Conservation (phyloP, 2,329 filamentous ascomycete species). For the Beauveria australis region DNA sequence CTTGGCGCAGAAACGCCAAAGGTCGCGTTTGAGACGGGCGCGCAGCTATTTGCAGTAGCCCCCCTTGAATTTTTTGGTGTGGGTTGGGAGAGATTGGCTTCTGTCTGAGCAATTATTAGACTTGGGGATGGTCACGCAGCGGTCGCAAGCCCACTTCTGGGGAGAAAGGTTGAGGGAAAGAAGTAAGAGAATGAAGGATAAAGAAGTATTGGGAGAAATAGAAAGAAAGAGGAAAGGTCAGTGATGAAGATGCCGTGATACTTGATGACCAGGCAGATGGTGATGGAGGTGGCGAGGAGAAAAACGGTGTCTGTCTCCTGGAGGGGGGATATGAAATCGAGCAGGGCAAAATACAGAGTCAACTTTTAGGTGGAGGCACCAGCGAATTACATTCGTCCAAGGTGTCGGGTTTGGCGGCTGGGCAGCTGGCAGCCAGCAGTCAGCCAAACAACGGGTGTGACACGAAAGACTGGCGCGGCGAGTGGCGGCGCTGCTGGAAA, state of each 20-base stretch:
- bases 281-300: slow-evolving; percentile 9
- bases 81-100: background rate
- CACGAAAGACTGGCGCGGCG: slow-evolving; percentile 3
- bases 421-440: background rate
- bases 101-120: slow-evolving; percentile 2
- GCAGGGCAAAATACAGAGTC: slow-evolving; percentile 2
- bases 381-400: background rate
- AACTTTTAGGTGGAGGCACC: slow-evolving; percentile 4
- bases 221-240: background rate
- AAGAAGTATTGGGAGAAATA: background rate
- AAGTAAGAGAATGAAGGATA: too few species aligned
- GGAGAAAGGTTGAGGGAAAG: background rate
- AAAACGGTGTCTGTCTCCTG: background rate
- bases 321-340: background rate
- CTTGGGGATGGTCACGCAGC: slow-evolving; percentile 1
- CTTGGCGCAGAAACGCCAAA: background rate
- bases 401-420: background rate
- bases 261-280: background rate
- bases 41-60: slow-evolving; percentile 2
- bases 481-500: background rate
- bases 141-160: background rate
- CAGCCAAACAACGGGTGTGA: slow-evolving; percentile 1
- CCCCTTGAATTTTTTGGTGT: slow-evolving; percentile 5
- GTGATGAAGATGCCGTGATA: background rate
- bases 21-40: background rate